Conservation (phyloP, 2,329 filamentous ascomycete species). For the Penicillium sclerotiorum region DNA sequence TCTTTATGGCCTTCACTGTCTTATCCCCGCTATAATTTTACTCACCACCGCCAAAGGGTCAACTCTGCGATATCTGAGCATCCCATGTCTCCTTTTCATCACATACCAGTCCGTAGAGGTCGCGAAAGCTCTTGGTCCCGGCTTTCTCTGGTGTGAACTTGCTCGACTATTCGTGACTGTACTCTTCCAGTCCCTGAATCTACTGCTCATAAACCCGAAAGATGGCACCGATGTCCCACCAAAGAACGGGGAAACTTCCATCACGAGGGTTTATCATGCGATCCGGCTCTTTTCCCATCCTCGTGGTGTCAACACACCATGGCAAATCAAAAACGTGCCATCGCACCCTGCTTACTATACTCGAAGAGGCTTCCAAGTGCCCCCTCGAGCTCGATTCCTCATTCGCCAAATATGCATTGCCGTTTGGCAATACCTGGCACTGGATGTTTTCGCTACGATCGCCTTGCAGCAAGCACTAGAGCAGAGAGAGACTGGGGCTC, state of each 20-base stretch:
- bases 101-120: neutral
- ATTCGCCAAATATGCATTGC: conserved; percentile 22
- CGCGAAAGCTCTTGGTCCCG: conserved; percentile 1
- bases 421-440: conserved; percentile 23
- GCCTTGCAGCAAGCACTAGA: conserved; percentile 1
- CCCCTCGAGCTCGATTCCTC: conserved; percentile 18
- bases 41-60: conserved; percentile 14
- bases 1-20: conserved; percentile 8
- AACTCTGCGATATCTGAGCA: conserved; percentile 13
- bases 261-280: conserved; percentile 7
- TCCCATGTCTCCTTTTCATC: conserved; percentile 12
- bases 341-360: conserved; percentile 17
- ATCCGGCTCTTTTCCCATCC: conserved; percentile 9
- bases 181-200: conserved; percentile 12
- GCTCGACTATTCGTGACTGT: conserved; percentile 9
- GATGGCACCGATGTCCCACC: conserved; percentile 10
- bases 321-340: conserved; percentile 26
- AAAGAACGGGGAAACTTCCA: neutral
- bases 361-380: neutral
- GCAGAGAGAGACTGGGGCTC: neutral
- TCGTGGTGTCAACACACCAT: conserved; percentile 25
- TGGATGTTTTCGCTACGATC: conserved; percentile 12
- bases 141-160: conserved; percentile 15
- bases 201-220: conserved; percentile 18
- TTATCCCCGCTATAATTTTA: conserved; percentile 15